Percentiles rank a stretch among this genome's conserved stretches.
phyloP scores from a whole-genome alignment of 1,284 basidiomycete species.

The Irpex rosettiformis region DNA sequence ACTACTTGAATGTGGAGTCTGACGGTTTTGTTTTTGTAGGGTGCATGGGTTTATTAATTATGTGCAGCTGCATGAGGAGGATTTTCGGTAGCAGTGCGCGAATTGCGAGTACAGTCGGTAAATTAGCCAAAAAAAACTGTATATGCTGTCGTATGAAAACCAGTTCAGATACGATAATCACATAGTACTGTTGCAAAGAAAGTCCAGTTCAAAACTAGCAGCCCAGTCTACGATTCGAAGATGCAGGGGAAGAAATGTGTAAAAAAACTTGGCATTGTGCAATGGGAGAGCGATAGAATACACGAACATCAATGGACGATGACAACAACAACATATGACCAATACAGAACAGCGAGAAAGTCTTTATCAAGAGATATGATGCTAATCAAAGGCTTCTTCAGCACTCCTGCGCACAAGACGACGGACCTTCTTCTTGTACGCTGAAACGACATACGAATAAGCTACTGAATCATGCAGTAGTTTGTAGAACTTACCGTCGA shows the following conservation, averaged over 20 bases:
- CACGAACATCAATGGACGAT: neutral
- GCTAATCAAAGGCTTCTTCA: conserved; percentile 78
- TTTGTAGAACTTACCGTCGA: conserved; percentile 46
- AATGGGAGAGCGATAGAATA: neutral
- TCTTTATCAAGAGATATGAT: neutral
- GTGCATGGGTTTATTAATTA: conserved; percentile 26
- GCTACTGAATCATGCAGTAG: neutral
- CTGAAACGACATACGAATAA: conserved; percentile 30
- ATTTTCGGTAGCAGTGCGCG: conserved; percentile 17
- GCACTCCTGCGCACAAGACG: conserved; percentile 80
- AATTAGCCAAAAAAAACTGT: too few species aligned
- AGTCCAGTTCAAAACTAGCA: neutral
- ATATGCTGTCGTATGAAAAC: too few species aligned
- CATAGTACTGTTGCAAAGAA: neutral
- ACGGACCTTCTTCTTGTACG: conserved; percentile 92
- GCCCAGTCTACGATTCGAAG: neutral
- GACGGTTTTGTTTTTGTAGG: neutral
- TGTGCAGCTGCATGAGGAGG: conserved; percentile 28
- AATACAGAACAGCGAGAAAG: neutral
- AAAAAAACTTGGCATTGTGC: neutral
- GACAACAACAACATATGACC: too few species aligned
- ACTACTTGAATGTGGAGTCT: too few species aligned
- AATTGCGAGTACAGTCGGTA: too few species aligned
- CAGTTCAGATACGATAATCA: too few species aligned
- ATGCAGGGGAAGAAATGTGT: neutral